Evolutionary conservation across 352 stramenopile species (phyloP), one percentile per base, ranked within the genome.

Genomic region (Globisporangium nagaii): DNA sequence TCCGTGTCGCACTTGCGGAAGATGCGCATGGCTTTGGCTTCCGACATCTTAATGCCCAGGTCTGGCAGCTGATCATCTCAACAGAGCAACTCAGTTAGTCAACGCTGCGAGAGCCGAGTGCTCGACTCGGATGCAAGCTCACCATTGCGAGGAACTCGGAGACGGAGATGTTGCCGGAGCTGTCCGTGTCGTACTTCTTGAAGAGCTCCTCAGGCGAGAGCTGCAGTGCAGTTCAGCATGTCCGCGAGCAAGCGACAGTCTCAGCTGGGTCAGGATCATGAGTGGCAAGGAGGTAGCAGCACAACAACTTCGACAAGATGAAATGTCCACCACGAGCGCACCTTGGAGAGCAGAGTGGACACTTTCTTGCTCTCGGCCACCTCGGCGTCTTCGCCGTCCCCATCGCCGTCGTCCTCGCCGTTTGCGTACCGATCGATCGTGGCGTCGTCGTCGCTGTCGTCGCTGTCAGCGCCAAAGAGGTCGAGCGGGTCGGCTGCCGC

Each of bases 1-100:
- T 98, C 90, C 8, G 74, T 87, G 66, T 98, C 93, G 59, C 91
- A 96, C 59, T 84, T 84, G 20, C 82, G 74, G 56, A 98, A 98
- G 60, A 97, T 96, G 25, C 86, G 74, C 57, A 94, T 73, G 1
- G 86, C 79, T 60, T 98, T 98, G 25, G 90, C 83, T 27, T 90
- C 69, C 20, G 78, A 86, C 41, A 98, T 89, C 15, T 73, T 83
- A 44, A 98, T 88, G 8, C 84, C 85, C 7, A 98, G 56, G 41
- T 91, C 73, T 0, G 86, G 85, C 4, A 98, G 70, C 83, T 97
- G 65, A n/a, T n/a, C n/a, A n/a, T n/a, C n/a, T n/a, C n/a, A n/a
- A n/a, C n/a, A n/a, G n/a, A n/a, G n/a, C n/a, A n/a, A n/a, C n/a
- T n/a, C n/a, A n/a, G n/a, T n/a, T n/a, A n/a, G n/a, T n/a, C n/a